Conservation (phyloP, 768 basidiomycete genomes). For the Boletellus ananas region DNA sequence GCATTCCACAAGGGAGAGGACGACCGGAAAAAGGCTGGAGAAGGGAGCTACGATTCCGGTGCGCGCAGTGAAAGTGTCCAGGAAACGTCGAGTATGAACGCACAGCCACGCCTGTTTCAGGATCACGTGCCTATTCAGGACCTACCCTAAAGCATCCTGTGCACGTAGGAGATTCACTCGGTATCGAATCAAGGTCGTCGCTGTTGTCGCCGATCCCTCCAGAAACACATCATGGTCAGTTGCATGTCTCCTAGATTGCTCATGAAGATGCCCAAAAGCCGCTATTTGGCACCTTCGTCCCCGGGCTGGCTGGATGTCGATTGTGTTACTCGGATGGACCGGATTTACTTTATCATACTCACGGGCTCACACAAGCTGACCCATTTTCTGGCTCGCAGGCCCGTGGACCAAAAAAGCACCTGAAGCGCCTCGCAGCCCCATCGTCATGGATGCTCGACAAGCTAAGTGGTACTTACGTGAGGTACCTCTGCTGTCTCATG, state of each 20-base stretch:
- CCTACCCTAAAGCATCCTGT: conserved; percentile 25
- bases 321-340: conserved; percentile 16
- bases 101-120: conserved; percentile 9
- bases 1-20: conserved; percentile 18
- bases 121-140: conserved; percentile 19
- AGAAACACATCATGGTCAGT: conserved; percentile 34
- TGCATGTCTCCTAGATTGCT: not conserved
- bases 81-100: not conserved
- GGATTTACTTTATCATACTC: conserved; percentile 2
- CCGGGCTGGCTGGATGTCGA: conserved; percentile 28
- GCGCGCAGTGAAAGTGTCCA: conserved; percentile 2
- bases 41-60: not conserved
- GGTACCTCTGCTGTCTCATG: conserved; percentile 24
- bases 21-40: not conserved
- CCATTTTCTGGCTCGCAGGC: conserved; percentile 48
- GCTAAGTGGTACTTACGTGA: conserved; percentile 89
- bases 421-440: conserved; percentile 96
- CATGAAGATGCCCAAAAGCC: not conserved
- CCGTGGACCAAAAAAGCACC: conserved; percentile 98
- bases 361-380: conserved; percentile 12
- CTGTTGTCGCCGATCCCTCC: conserved; percentile 20
- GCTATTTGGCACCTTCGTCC: not conserved
- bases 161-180: not conserved
- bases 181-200: conserved; percentile 24
- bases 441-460: conserved; percentile 99